Evolutionary conservation across 2,329 filamentous ascomycete species (phyloP).

Genomic region (Colletotrichum sansevieriae): DNA sequence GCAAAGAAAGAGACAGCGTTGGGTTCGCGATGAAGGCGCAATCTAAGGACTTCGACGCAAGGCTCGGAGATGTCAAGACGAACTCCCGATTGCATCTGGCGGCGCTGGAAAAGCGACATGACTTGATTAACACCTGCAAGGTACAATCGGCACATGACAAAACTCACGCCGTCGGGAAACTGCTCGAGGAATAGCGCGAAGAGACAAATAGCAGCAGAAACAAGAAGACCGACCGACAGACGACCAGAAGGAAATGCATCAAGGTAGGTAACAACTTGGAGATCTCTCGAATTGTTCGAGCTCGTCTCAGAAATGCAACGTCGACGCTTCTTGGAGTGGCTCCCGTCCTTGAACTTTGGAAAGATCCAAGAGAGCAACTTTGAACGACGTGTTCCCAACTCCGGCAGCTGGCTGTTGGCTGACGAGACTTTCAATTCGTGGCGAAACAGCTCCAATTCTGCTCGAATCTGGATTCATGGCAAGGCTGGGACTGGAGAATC

Average conservation of each 20-base stretch:
- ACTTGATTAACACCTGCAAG: background rate
- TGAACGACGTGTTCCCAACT: no score
- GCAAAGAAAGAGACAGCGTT: background rate
- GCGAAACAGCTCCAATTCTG: no score
- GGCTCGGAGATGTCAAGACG: constrained; percentile 3
- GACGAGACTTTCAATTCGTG: no score
- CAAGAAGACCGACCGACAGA: no score
- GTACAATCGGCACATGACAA: background rate
- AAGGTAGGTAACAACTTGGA: no score
- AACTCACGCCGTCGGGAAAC: background rate
- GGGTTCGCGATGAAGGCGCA: background rate
- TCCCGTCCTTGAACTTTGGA: no score
- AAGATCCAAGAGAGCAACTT: no score
- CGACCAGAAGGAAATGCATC: background rate
- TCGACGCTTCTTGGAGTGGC: background rate
- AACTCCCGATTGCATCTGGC: background rate
- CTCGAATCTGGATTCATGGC: no score
- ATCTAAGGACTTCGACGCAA: constrained; percentile 13
- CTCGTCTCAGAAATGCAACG: constrained; percentile 1
- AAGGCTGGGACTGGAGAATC: no score
- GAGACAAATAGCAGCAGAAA: background rate
- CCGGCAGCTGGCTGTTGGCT: no score
- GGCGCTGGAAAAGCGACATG: background rate
- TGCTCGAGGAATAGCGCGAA: background rate
- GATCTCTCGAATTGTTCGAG: background rate